phyloP scores from a whole-genome alignment of 345 rosid genomes.

The Toxicodendron radicans region DNA sequence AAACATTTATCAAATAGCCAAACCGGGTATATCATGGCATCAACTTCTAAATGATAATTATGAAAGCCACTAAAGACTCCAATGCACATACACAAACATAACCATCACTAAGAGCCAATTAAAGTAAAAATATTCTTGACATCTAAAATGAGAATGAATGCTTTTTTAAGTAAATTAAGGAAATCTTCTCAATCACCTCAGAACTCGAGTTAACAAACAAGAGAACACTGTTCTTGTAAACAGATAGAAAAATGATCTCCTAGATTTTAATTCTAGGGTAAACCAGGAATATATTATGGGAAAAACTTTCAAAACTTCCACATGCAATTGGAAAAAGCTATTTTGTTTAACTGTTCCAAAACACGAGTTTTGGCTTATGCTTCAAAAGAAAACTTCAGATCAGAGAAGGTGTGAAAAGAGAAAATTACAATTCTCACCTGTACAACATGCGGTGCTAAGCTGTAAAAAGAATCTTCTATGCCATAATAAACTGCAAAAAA shows the following conservation, averaged over 20 bases:
- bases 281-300: not conserved
- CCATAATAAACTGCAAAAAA: conserved; percentile 74
- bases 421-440: conserved; percentile 48
- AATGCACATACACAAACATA: not conserved
- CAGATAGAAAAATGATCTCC: not conserved
- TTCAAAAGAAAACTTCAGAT: conserved; percentile 1
- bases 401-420: not conserved
- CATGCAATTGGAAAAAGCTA: not conserved
- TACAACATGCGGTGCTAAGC: conserved; percentile 69
- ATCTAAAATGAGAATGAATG: not conserved
- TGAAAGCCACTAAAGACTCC: not conserved
- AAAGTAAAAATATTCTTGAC: not conserved
- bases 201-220: not conserved
- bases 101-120: not conserved
- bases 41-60: not conserved
- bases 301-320: not conserved
- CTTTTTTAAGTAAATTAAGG: not conserved
- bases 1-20: conserved; percentile 5
- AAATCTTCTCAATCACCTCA: not conserved
- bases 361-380: not conserved
- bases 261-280: not conserved
- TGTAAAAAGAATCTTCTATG: conserved; percentile 59
- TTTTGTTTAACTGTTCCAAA: not conserved
- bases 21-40: not conserved
- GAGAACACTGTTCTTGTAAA: not conserved